Evolutionary conservation across 345 rosid species (phyloP).

Genomic region (Schrenkiella parvula): DNA sequence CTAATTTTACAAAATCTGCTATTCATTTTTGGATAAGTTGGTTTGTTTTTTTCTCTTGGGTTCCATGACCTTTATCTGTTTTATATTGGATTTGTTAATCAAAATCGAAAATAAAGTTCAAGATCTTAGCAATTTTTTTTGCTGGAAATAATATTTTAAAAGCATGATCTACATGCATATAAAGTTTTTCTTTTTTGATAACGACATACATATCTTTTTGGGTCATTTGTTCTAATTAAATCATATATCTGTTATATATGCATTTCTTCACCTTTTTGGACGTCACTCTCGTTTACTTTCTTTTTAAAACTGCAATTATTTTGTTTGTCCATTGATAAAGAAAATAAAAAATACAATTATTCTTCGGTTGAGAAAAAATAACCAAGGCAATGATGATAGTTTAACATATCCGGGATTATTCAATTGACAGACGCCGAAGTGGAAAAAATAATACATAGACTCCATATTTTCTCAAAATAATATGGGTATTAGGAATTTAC

Average conservation of each 20-base stretch:
- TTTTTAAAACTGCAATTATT: not conserved
- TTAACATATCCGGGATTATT: not conserved
- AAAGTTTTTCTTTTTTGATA: not conserved
- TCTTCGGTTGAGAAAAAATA: not conserved
- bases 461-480: not conserved
- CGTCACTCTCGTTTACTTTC: conserved; percentile 15
- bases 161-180: not conserved
- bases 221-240: conserved; percentile 2
- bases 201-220: not conserved
- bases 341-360: not conserved
- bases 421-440: not conserved
- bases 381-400: not conserved
- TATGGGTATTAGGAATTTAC: not conserved
- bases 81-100: not conserved
- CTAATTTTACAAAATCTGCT: not conserved
- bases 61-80: not conserved
- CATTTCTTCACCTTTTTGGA: not conserved
- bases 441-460: not conserved
- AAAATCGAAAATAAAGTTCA: not conserved
- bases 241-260: not conserved
- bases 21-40: not conserved
- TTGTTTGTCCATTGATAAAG: not conserved
- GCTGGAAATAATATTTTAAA: not conserved
- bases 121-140: not conserved
- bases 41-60: not conserved